Percentiles rank a stretch among this genome's conserved stretches.
phyloP scores from a whole-genome alignment of 345 rosid species.

The Carallia brachiata region DNA sequence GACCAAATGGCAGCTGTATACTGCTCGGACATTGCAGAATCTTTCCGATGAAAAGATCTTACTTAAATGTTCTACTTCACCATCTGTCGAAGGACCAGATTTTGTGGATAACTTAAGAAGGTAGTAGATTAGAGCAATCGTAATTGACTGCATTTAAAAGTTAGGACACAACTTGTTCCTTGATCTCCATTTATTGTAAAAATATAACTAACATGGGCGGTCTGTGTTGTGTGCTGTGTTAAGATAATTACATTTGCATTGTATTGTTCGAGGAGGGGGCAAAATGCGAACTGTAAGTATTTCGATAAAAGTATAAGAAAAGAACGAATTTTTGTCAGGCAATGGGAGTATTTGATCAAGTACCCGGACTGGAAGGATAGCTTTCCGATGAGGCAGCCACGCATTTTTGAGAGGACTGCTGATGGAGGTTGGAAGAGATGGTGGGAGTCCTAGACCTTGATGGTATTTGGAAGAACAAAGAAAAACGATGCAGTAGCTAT shows the following conservation, averaged over 20 bases:
- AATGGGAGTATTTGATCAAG: constrained; percentile 52
- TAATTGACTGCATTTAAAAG: neutral
- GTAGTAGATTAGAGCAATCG: constrained; percentile 19
- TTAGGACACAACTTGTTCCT: no score
- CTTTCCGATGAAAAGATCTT: constrained; percentile 66
- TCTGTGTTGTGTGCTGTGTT: neutral
- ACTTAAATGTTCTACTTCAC: constrained; percentile 65
- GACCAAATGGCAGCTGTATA: constrained; percentile 32
- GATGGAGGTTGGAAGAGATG: constrained; percentile 59
- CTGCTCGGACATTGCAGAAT: constrained; percentile 35
- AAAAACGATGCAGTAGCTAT: no score
- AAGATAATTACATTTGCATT: neutral
- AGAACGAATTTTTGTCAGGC: constrained; percentile 35
- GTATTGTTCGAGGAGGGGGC: neutral
- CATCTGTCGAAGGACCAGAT: constrained; percentile 79
- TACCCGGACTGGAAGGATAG: constrained; percentile 63
- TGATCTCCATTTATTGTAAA: neutral
- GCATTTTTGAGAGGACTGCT: constrained; percentile 55
- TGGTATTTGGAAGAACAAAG: no score
- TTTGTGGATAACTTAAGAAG: constrained; percentile 63
- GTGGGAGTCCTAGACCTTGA: no score
- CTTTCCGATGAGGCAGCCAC: constrained; percentile 57
- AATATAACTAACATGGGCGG: neutral
- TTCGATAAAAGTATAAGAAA: neutral
- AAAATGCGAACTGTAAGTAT: neutral